These are phyloP conservation scores for Kodamaea kaohsiungensis DNA, from an alignment of 805 yeast genomes.

Conservation along the genomic window DNA sequence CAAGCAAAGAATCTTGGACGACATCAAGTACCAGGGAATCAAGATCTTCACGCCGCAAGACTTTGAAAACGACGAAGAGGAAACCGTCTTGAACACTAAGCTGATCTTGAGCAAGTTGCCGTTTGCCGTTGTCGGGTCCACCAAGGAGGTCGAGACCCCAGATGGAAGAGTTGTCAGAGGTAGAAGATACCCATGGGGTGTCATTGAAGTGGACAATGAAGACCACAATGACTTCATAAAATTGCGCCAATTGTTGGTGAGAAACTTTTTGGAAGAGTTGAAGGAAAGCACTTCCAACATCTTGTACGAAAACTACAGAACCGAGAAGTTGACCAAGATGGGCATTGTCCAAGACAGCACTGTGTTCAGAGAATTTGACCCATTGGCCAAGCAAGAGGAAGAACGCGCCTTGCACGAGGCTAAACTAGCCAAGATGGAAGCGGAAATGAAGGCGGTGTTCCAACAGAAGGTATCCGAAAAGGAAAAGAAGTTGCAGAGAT, in stretches of 20 bases:
- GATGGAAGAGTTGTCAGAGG: slow-evolving; percentile 88
- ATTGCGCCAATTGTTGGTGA: slow-evolving; percentile 83
- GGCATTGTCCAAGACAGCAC: slow-evolving; percentile 91
- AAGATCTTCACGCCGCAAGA: slow-evolving; percentile 71
- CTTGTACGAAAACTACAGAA: slow-evolving; percentile 87
- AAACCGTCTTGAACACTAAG: slow-evolving; percentile 63
- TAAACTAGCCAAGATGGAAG: slow-evolving; percentile 88
- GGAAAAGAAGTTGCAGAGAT: slow-evolving; percentile 94
- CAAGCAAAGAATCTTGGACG: slow-evolving; percentile 76
- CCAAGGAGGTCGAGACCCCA: slow-evolving; percentile 61
- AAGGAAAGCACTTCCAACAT: slow-evolving; percentile 77
- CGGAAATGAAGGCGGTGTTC: slow-evolving; percentile 95
- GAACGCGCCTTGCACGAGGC: slow-evolving; percentile 93
- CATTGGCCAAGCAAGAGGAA: slow-evolving; percentile 88
- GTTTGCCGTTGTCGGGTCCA: slow-evolving; percentile 93
- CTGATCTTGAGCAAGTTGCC: slow-evolving; percentile 76
- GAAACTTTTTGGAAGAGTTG: slow-evolving; percentile 91
- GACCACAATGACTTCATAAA: slow-evolving; percentile 89
- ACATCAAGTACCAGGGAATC: slow-evolving; percentile 73
- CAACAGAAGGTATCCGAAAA: slow-evolving; percentile 95
- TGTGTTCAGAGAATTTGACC: slow-evolving; percentile 95
- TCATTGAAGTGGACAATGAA: slow-evolving; percentile 92
- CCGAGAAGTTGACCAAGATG: slow-evolving; percentile 72
- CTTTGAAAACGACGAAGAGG: slow-evolving; percentile 84
- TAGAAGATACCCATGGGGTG: slow-evolving; percentile 96